Percentiles rank a stretch among this genome's conserved stretches.
phyloP scores from a whole-genome alignment of 352 stramenopile species.

The Thalassiosira hispida region DNA sequence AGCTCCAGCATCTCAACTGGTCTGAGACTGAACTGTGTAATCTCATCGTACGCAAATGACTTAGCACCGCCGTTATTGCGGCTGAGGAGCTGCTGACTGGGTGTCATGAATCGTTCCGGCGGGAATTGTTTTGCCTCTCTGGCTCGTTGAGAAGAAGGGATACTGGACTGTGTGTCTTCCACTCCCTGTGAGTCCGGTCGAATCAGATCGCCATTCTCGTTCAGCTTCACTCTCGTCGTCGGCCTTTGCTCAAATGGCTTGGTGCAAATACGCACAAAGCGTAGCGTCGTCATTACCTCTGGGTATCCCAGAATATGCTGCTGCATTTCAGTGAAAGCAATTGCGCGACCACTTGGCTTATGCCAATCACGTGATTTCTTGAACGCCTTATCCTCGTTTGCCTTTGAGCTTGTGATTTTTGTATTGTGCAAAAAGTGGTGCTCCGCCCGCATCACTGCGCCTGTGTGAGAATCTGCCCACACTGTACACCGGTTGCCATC shows the following conservation, averaged over 20 bases:
- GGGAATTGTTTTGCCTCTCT: background rate
- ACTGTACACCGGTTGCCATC: conserved; percentile 15
- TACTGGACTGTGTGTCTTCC: background rate
- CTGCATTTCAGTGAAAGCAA: conserved; percentile 15
- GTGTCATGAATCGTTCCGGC: background rate
- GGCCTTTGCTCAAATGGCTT: conserved; percentile 12
- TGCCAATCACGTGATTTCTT: conserved; percentile 4
- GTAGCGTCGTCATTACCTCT: conserved; percentile 19
- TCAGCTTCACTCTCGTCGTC: conserved; percentile 8
- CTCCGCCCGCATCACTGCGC: conserved; percentile 10
- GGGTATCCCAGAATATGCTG: conserved; percentile 28
- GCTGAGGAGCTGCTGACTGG: background rate
- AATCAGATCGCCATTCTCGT: background rate
- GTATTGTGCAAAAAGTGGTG: conserved; percentile 26
- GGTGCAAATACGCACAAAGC: background rate
- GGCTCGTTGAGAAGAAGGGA: background rate
- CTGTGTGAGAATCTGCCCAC: conserved; percentile 16
- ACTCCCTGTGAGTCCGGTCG: background rate
- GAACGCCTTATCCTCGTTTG: conserved; percentile 17
- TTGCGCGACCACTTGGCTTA: conserved; percentile 2
- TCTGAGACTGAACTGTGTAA: conserved; percentile 21
- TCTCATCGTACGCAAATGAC: conserved; percentile 6
- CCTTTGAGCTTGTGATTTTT: conserved; percentile 19
- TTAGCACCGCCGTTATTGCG: background rate
- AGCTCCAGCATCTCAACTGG: conserved; percentile 26